Percentiles rank a stretch among this genome's conserved stretches.
These are phyloP conservation scores for Tuber aestivum DNA, from an alignment of 495 filamentous ascomycete genomes.

Conservation along the genomic window DNA sequence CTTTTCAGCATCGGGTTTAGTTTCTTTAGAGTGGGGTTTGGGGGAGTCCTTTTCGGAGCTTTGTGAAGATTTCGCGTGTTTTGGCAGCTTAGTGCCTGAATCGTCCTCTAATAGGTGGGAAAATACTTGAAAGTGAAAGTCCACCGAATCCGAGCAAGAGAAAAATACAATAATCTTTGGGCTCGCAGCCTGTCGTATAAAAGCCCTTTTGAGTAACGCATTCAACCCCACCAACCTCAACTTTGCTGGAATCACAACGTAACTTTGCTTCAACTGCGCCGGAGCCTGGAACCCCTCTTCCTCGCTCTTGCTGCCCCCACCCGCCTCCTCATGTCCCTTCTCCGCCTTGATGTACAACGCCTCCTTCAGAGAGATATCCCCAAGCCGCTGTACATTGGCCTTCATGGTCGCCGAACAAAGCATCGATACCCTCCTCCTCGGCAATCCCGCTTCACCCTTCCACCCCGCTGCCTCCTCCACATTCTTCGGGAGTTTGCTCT, in stretches of 20 bases:
- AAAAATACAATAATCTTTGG: slow-evolving; percentile 97
- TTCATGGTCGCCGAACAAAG: slow-evolving; percentile 96
- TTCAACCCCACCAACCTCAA: slow-evolving; percentile 79
- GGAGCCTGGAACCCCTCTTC: slow-evolving; percentile 71
- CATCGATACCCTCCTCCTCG: slow-evolving; percentile 72
- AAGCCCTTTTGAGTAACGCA: slow-evolving; percentile 74
- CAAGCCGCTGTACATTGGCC: slow-evolving; percentile 84
- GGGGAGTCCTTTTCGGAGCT: slow-evolving; percentile 1
- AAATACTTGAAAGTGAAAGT: slow-evolving; percentile 92
- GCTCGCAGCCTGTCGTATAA: slow-evolving; percentile 75
- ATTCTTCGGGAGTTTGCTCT: slow-evolving; percentile 52
- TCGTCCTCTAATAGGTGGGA: slow-evolving; percentile 39
- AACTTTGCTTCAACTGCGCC: slow-evolving; percentile 85
- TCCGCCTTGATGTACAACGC: slow-evolving; percentile 79
- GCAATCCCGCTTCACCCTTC: slow-evolving; percentile 53
- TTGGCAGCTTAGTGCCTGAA: not conserved
- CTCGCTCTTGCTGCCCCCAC: slow-evolving; percentile 44
- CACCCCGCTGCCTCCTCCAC: slow-evolving; percentile 43
- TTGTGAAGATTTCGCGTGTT: not conserved
- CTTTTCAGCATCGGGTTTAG: not conserved
- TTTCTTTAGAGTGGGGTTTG: not conserved
- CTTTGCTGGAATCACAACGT: slow-evolving; percentile 79
- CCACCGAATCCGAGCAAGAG: slow-evolving; percentile 91
- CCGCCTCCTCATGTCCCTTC: slow-evolving; percentile 48
- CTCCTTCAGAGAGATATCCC: slow-evolving; percentile 90